These are phyloP conservation scores for Cercospora beticola DNA, from an alignment of 2,329 filamentous ascomycete species.

Conservation along the genomic window DNA sequence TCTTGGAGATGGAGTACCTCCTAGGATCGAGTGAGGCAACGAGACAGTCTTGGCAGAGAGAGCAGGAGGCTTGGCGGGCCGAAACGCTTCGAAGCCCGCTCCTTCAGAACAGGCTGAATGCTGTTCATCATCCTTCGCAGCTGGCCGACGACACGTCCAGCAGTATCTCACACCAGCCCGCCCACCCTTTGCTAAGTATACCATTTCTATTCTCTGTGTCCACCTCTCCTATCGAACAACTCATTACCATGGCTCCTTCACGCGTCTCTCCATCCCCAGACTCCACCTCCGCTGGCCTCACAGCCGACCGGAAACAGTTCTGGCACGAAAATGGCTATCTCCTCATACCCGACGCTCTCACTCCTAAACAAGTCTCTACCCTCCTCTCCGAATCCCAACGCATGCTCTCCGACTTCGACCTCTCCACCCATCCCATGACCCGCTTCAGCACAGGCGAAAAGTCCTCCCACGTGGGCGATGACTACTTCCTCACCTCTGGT, in stretches of 20 bases:
- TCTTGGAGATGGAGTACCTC: not conserved
- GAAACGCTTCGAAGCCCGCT: not conserved
- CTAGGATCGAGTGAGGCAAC: not conserved
- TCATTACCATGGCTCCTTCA: conserved; percentile 32
- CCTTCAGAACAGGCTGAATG: not conserved
- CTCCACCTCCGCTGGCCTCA: conserved; percentile 56
- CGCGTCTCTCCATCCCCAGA: conserved; percentile 32
- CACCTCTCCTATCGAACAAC: too few species aligned
- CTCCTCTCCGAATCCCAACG: conserved; percentile 73
- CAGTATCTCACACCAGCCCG: not conserved
- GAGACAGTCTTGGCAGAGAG: not conserved
- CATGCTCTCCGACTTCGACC: conserved; percentile 72
- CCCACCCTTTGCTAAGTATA: not conserved
- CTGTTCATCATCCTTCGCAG: not conserved
- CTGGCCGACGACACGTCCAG: not conserved
- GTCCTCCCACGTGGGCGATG: conserved; percentile 82
- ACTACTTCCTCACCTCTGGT: conserved; percentile 86
- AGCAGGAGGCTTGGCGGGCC: not conserved
- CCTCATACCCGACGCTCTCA: conserved; percentile 75
- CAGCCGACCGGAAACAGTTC: conserved; percentile 60
- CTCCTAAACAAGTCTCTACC: conserved; percentile 60
- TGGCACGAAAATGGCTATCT: conserved; percentile 89
- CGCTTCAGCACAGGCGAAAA: conserved; percentile 82
- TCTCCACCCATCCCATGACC: conserved; percentile 87
- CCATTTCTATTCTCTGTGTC: not conserved